Evolutionary conservation across 495 filamentous ascomycete genomes (phyloP).

Genomic region (Xylaria acuta): DNA sequence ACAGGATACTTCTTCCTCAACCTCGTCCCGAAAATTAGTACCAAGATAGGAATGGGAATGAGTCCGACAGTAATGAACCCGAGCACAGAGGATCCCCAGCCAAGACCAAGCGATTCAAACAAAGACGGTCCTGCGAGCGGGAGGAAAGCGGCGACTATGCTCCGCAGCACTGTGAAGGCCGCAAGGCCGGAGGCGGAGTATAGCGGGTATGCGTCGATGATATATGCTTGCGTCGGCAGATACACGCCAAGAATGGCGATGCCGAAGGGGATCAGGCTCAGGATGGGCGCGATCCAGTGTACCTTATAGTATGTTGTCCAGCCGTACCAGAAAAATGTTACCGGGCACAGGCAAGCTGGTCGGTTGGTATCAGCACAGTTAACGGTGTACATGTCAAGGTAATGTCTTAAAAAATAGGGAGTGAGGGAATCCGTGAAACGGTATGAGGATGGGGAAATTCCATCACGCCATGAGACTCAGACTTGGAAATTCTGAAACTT

Average conservation of each 20-base stretch:
- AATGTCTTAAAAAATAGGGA: background rate
- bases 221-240: constrained; percentile 60
- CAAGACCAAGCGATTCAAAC: constrained; percentile 57
- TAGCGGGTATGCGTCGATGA: constrained; percentile 61
- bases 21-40: constrained; percentile 33
- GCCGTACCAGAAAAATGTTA: constrained; percentile 59
- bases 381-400: background rate
- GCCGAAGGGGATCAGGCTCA: constrained; percentile 58
- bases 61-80: constrained; percentile 56
- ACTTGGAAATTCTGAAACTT: background rate
- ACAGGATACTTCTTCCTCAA: constrained; percentile 39
- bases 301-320: constrained; percentile 47
- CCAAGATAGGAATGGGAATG: constrained; percentile 50
- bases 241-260: constrained; percentile 59
- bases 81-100: constrained; percentile 63
- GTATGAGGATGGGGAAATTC: background rate
- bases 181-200: constrained; percentile 65
- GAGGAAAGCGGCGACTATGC: constrained; percentile 59
- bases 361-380: background rate
- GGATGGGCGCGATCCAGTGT: constrained; percentile 62
- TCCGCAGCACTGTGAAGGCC: constrained; percentile 57
- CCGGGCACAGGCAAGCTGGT: constrained; percentile 44
- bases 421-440: background rate
- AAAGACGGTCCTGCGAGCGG: constrained; percentile 59
- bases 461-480: background rate